Evolutionary conservation across 768 basidiomycete species (phyloP).

Genomic region (Polyporus arcularius): DNA sequence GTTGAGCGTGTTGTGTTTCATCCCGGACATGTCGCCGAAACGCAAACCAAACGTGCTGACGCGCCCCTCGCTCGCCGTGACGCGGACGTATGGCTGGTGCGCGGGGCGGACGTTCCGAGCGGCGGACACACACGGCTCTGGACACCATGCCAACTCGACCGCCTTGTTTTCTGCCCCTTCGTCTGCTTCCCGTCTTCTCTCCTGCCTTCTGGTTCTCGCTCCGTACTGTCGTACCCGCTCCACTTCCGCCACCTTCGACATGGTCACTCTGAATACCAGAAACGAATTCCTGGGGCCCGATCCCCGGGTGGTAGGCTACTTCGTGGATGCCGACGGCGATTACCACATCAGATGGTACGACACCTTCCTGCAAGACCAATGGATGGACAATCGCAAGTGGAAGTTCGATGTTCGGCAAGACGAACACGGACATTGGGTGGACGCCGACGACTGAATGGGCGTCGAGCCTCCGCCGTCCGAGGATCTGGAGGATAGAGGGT

Average conservation of each 20-base stretch:
- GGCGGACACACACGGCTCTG: not conserved
- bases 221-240: not conserved
- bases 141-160: not conserved
- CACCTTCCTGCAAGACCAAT: constrained; percentile 43
- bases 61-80: not conserved
- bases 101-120: not conserved
- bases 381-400: constrained; percentile 46
- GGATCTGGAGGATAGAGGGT: not conserved
- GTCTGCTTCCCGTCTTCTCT: not conserved
- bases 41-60: too few relatives aligned
- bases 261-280: constrained; percentile 23
- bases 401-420: constrained; percentile 35
- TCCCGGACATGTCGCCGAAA: not conserved
- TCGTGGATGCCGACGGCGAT: constrained; percentile 38
- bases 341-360: constrained; percentile 48
- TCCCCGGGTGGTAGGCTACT: constrained; percentile 45
- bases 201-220: not conserved
- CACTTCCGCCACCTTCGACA: not conserved
- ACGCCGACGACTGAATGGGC: constrained; percentile 27
- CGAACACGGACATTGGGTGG: constrained; percentile 40
- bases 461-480: not conserved
- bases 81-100: not conserved
- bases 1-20: constrained; percentile 1
- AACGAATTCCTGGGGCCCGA: constrained; percentile 48
- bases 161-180: not conserved